These are phyloP conservation scores for Heliosperma pusillum DNA, from an alignment of 148 eudicot genomes.

Conservation along the genomic window DNA sequence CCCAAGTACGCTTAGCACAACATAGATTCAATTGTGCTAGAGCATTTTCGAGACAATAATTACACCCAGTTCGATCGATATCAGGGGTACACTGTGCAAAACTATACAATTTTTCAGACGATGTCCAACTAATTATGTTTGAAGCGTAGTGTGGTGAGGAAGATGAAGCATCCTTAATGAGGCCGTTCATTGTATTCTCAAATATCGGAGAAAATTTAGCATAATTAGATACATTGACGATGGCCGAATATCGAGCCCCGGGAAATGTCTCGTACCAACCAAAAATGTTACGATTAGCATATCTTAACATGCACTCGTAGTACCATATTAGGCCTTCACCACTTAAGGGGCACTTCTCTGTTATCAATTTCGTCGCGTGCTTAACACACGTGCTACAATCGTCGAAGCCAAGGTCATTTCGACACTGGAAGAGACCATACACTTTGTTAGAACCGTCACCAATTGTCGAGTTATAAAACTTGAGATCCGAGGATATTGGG, in stretches of 20 bases:
- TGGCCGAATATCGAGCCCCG: too few relatives aligned
- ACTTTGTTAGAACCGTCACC: neutral
- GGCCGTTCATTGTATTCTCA: neutral
- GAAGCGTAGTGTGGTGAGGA: neutral
- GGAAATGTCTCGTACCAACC: neutral
- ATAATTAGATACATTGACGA: neutral
- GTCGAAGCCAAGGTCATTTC: neutral
- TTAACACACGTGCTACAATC: conserved; percentile 4
- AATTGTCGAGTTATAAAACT: neutral
- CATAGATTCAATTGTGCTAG: neutral
- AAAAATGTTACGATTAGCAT: conserved; percentile 1
- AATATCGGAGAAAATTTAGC: neutral
- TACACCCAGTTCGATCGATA: neutral
- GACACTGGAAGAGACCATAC: conserved; percentile 3
- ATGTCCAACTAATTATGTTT: neutral
- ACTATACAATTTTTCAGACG: neutral
- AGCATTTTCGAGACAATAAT: neutral
- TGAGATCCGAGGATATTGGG: neutral
- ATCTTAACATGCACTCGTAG: conserved; percentile 20
- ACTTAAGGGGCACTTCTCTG: conserved; percentile 5
- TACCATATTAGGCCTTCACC: conserved; percentile 22
- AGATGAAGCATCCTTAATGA: neutral
- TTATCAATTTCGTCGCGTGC: neutral
- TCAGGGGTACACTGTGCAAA: conserved; percentile 13
- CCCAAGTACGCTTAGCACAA: neutral